Base-by-base conservation (phyloP, 495 filamentous ascomycete genomes). In the Penicillium paxilli region DNA sequence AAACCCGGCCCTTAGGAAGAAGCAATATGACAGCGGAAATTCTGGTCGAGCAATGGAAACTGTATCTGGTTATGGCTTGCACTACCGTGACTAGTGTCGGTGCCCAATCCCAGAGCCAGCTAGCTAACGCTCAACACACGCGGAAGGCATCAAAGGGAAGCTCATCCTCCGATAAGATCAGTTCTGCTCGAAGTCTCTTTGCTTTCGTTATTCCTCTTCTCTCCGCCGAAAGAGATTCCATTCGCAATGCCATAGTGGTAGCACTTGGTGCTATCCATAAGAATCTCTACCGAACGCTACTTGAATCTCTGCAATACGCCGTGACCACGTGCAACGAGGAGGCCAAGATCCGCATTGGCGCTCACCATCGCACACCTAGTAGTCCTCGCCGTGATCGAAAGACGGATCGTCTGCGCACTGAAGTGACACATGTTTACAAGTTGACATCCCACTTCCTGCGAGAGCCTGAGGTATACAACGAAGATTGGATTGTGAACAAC, bases 21-120 rank as follows among this genome's bases (percentile, higher is more conserved):
- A 87, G 86, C 25, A 88, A 87, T 4, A 87, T 90, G 22, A 86
- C 92, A 8, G 88, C 92, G 2, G 91, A 96, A 47, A 85, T 95
- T 33, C 75, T 98, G 50, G 83, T 98, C 52, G 94, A 98, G 65
- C 94, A 99, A 69, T 99, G 93, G 93, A 98, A 96, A 70, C 75
- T 98, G n/a, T 97, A 97, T 65, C 80, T 99, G 37, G 89, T 96
- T 40, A 96, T 98, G 71, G 95, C 95, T 5, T 99, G 95, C 67
- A 96, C 92, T 8, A 99, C 95, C 0, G 78, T 99, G 23, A 92
- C 87, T 24, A 93, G 91, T 52, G 84, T 90, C 16, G 92, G 92
- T 16, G 84, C 79, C 16, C 78, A 82, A 25, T 84, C 82, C 37
- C 83, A 80, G 59, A 83, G 62, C 59, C 82, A 71, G 59, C 64